phyloP scores from a whole-genome alignment of 176 grass and related monocot species.

The Ensete glaucum region DNA sequence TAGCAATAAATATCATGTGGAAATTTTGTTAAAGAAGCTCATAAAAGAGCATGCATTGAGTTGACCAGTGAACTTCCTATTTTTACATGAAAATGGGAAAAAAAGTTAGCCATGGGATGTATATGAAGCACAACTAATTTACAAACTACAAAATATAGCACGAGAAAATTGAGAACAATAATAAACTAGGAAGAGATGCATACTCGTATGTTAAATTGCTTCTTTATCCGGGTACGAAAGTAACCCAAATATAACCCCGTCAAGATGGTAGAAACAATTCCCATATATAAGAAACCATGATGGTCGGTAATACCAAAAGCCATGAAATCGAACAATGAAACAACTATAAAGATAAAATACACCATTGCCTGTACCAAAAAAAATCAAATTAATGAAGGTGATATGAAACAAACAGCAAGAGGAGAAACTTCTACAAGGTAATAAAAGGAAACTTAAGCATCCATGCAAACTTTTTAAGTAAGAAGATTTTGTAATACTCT shows the following conservation, averaged over 20 bases:
- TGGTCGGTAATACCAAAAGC: conserved; percentile 67
- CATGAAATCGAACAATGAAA: conserved; percentile 53
- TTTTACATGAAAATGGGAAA: background rate
- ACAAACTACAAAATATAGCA: background rate
- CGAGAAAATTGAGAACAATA: conserved; percentile 10
- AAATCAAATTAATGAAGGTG: no score
- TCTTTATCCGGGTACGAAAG: conserved; percentile 76
- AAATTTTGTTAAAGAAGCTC: no score
- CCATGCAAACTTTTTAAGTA: no score
- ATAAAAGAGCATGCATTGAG: no score
- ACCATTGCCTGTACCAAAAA: conserved; percentile 35
- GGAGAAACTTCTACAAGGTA: no score
- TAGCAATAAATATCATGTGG: no score
- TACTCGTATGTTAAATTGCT: conserved; percentile 85
- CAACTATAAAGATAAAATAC: conserved; percentile 53
- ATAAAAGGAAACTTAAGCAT: no score
- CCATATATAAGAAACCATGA: conserved; percentile 58
- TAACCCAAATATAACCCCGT: conserved; percentile 70
- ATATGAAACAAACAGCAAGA: no score
- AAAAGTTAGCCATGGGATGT: background rate
- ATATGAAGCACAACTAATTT: background rate
- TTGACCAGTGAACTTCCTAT: no score
- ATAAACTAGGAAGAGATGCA: conserved; percentile 17
- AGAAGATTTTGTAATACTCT: no score
- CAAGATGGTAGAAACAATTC: conserved; percentile 51